phyloP scores from a whole-genome alignment of 192 early-diverging fungal species.

The Spizellomyces punctatus region DNA sequence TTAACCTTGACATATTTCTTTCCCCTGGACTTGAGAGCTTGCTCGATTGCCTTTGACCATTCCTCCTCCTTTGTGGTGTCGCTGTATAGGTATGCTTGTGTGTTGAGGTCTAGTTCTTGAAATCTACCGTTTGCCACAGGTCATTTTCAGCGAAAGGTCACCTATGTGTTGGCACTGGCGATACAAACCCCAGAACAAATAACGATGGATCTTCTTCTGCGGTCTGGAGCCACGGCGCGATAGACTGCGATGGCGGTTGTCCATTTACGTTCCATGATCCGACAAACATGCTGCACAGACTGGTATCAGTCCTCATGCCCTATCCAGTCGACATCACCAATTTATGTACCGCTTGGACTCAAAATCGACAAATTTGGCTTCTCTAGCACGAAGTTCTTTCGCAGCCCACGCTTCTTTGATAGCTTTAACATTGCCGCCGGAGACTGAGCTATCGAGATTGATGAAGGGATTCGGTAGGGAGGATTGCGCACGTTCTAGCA shows the following conservation, averaged over 20 bases:
- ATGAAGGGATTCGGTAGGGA: slow-evolving; percentile 42
- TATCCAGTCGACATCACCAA: too few species aligned
- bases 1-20: slow-evolving; percentile 64
- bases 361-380: slow-evolving; percentile 25
- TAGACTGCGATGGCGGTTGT: slow-evolving; percentile 54
- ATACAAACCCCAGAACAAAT: slow-evolving; percentile 68
- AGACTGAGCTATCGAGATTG: slow-evolving; percentile 21
- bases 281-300: slow-evolving; percentile 54
- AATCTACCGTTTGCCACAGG: slow-evolving; percentile 57
- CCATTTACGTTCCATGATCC: slow-evolving; percentile 96
- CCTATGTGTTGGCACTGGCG: background rate
- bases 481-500: slow-evolving; percentile 8
- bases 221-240: slow-evolving; percentile 67
- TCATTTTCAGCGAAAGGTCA: background rate
- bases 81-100: slow-evolving; percentile 83
- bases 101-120: slow-evolving; percentile 87
- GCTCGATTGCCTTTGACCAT: slow-evolving; percentile 77
- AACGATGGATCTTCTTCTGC: slow-evolving; percentile 55
- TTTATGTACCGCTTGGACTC: slow-evolving; percentile 11
- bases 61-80: slow-evolving; percentile 77
- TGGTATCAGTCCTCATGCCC: too few species aligned
- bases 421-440: slow-evolving; percentile 22
- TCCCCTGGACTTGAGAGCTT: slow-evolving; percentile 56
- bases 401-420: slow-evolving; percentile 39
- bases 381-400: slow-evolving; percentile 30